phyloP scores from a whole-genome alignment of 2,329 filamentous ascomycete species.

The Exophiala aquamarina region DNA sequence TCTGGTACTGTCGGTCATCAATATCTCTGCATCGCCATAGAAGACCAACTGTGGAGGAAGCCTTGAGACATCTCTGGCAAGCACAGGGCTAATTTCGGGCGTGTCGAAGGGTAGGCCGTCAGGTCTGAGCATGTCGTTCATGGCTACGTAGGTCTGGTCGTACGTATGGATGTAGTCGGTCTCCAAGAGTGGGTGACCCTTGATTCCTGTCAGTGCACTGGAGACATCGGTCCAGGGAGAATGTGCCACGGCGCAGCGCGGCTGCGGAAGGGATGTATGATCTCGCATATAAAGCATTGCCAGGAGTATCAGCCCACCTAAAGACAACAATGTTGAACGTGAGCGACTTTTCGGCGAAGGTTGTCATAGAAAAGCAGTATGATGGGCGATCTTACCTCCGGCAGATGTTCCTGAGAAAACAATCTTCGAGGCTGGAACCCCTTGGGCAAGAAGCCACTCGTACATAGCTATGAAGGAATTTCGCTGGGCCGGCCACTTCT shows the following conservation, averaged over 20 bases:
- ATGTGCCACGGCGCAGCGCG: slow-evolving; percentile 4
- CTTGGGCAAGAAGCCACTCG: slow-evolving; percentile 10
- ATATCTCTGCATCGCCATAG: slow-evolving; percentile 9
- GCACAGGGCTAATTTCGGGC: slow-evolving; percentile 8
- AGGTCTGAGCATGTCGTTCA: slow-evolving; percentile 7
- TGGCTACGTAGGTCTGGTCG: background rate
- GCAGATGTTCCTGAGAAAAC: slow-evolving; percentile 8
- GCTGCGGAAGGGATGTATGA: slow-evolving; percentile 9
- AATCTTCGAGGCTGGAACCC: slow-evolving; percentile 10
- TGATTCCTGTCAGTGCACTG: slow-evolving; percentile 6
- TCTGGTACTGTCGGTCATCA: slow-evolving; percentile 7
- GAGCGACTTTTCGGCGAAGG: too few relatives aligned
- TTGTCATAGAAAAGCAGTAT: too few relatives aligned
- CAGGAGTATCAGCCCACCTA: slow-evolving; percentile 6
- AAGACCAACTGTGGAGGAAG: slow-evolving; percentile 9
- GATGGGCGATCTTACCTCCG: slow-evolving; percentile 5
- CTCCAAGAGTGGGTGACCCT: slow-evolving; percentile 5
- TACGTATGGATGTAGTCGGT: slow-evolving; percentile 8
- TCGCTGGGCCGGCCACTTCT: slow-evolving; percentile 7
- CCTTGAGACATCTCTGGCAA: slow-evolving; percentile 2
- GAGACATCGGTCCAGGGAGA: slow-evolving; percentile 9
- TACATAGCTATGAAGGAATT: slow-evolving; percentile 8
- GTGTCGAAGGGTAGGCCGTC: slow-evolving; percentile 3
- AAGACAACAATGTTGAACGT: background rate
- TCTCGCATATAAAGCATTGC: slow-evolving; percentile 13